A percentile compares a stretch with the other conserved stretches of the same genome.
phyloP scores from a whole-genome alignment of 116 monocot genomes.

The Papilionanthe hybrid region DNA sequence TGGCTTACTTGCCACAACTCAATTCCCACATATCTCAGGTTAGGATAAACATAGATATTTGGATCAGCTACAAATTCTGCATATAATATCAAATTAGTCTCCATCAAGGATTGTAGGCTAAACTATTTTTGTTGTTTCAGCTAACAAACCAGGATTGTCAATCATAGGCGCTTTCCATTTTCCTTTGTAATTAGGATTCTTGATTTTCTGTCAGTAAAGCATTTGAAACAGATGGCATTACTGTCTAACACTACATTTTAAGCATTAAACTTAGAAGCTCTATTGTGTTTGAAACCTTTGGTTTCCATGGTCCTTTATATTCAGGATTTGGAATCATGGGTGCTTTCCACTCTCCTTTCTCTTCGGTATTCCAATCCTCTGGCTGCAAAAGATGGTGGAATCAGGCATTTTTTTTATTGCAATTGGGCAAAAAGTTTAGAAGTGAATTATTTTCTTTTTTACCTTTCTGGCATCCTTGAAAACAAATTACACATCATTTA shows the following conservation, averaged over 20 bases:
- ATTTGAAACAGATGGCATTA: neutral
- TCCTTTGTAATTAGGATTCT: constrained; percentile 50
- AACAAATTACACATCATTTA: constrained; percentile 5
- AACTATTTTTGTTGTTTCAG: neutral
- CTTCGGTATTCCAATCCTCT: constrained; percentile 38
- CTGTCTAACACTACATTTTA: neutral
- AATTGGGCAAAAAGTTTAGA: neutral
- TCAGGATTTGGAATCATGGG: constrained; percentile 42
- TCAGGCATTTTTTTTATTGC: neutral
- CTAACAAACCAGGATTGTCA: constrained; percentile 38
- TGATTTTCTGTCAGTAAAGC: constrained; percentile 30
- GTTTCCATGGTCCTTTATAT: constrained; percentile 42
- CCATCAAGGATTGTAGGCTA: neutral
- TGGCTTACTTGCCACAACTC: constrained; percentile 77
- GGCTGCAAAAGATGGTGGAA: constrained; percentile 20
- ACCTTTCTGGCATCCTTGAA: constrained; percentile 43
- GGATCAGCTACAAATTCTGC: constrained; percentile 45
- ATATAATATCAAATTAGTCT: neutral
- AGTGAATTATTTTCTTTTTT: neutral
- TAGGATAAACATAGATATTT: constrained; percentile 53
- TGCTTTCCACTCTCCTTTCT: constrained; percentile 43
- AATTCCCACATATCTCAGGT: constrained; percentile 70
- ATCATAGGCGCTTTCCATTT: constrained; percentile 44
- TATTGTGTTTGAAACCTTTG: constrained; percentile 19
- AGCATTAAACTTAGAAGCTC: neutral